Evolutionary conservation across 192 early-diverging fungal genomes (phyloP).

Genomic region (Entomortierella beljakovae): DNA sequence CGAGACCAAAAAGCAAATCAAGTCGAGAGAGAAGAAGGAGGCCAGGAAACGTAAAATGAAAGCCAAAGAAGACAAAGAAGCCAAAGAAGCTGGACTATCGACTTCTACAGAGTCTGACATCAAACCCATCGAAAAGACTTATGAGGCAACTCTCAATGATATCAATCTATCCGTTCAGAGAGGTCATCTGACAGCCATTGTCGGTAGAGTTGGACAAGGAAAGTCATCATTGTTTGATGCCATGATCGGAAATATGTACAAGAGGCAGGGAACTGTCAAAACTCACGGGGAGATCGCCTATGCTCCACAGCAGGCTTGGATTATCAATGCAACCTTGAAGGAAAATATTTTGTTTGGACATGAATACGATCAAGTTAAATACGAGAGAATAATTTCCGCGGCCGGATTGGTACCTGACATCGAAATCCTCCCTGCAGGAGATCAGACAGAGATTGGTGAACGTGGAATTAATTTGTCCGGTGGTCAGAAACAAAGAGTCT

Average conservation of each 20-base stretch:
- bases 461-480: constrained; percentile 67
- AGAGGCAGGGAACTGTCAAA: constrained; percentile 65
- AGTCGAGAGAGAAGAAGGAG: constrained; percentile 18
- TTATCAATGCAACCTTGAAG: constrained; percentile 90
- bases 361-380: constrained; percentile 71
- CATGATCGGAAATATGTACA: constrained; percentile 90
- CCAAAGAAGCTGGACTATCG: constrained; percentile 14
- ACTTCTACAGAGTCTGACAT: not conserved
- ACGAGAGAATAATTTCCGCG: constrained; percentile 48
- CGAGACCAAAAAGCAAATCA: constrained; percentile 32
- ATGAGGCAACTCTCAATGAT: constrained; percentile 23
- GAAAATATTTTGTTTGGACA: constrained; percentile 93
- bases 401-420: constrained; percentile 20
- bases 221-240: constrained; percentile 59
- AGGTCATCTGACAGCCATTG: constrained; percentile 34
- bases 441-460: constrained; percentile 57
- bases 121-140: constrained; percentile 4
- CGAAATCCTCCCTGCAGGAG: constrained; percentile 38
- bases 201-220: constrained; percentile 53
- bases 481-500: constrained; percentile 89
- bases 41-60: constrained; percentile 16
- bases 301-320: constrained; percentile 77
- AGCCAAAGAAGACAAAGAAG: constrained; percentile 16
- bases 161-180: constrained; percentile 31
- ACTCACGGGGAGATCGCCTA: constrained; percentile 75